Evolutionary conservation across 2,329 filamentous ascomycete species (phyloP), one percentile per base, ranked within the genome.

Genomic region (Phialophora verrucosa): DNA sequence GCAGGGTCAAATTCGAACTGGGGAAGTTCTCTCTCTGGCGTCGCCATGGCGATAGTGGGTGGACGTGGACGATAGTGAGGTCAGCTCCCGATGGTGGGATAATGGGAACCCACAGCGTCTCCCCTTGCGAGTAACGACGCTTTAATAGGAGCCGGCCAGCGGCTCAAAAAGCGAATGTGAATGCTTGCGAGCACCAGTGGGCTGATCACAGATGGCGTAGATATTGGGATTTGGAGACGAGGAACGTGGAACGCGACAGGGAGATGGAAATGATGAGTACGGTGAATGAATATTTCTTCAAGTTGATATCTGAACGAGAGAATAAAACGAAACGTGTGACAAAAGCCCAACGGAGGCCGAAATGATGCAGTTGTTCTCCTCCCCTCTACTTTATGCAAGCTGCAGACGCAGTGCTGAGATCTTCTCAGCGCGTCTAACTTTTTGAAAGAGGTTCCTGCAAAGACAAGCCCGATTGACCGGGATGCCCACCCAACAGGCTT

Each of bases 11-110:
- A 62, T 44, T 74, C 71, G 11, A 74, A 69, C 20, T 69, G 70
- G 32, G 74, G 72, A 38, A 62, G 69, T 64, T 78, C 76, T 50
- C 76, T 71, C 6, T 71, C 65, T 4, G 78, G 76, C 54, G 74
- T 75, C 29, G 77, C 75, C 78, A 80, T 80, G 55, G 17, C 63
- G 59, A 32, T 44, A n/a, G 38, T 20, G 38, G 38, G 38, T n/a
- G 38, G 7, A n/a, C 14, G 17, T 44, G 5, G 17, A n/a, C n/a
- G 38, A 44, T 8, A 44, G 38, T n/a, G 38, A 44, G 38, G 38
- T 44, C 38, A 44, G 3, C 38, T 10, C 38, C 7, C 14, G 38
- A n/a, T 5, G 38, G 17, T n/a, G 38, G 12, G 38, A 4, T n/a
- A 44, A 11, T 3, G 38, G 17, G 38, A n/a, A 20, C 38, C 14